Base-by-base conservation (phyloP, 202 grass and related monocot species). In the Zoysia matrella region DNA sequence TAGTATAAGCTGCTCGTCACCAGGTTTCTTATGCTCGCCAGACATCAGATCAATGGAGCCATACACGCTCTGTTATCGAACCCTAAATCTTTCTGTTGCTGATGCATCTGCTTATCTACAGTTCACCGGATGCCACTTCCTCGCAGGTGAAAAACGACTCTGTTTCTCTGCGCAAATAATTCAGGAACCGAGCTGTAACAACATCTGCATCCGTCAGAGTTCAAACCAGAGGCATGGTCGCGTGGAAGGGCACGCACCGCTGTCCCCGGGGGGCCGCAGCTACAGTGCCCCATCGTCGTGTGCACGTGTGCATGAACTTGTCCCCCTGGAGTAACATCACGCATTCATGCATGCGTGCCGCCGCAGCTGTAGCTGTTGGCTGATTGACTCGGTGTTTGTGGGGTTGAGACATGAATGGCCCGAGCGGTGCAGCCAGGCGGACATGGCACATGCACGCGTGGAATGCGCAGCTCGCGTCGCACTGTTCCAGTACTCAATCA, bases 241-340 rank as follows among this genome's bases (percentile, higher is more conserved):
- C 46, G 1, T 47, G 50, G 77, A 80, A 53, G 65, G 65, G 69
- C 51, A 56, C 40, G 76, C 39, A 55, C 62, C 40, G 76, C 52
- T 22, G 49, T 52, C 5, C 53, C 22, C 22, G 22, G 22, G 22
- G 22, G 22, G 22, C 22, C 22, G 22, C 22, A 30, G 22, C 22
- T 30, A 30, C 22, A 30, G 22, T 30, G 22, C 22, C 22, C 22
- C 22, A 30, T 30, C 22, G 22, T 30, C 22, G 22, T 30, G 22
- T 15, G 83, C 88, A 90, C 84, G 88, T 90, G 88, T 71, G 88
- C 57, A 64, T 14, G 88, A 90, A 73, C 64, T 71, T 90, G 88
- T 80, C 80, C 69, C 80, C 79, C 5, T 49, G 79, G 48, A 40
- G 79, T 83, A 79, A 57, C 78, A 89, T 89, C 87, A 79, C 55